Percentiles rank a stretch among this genome's conserved stretches.
These are phyloP conservation scores for Trichoderma brevicompactum DNA, from an alignment of 2,329 filamentous ascomycete species.

Conservation along the genomic window DNA sequence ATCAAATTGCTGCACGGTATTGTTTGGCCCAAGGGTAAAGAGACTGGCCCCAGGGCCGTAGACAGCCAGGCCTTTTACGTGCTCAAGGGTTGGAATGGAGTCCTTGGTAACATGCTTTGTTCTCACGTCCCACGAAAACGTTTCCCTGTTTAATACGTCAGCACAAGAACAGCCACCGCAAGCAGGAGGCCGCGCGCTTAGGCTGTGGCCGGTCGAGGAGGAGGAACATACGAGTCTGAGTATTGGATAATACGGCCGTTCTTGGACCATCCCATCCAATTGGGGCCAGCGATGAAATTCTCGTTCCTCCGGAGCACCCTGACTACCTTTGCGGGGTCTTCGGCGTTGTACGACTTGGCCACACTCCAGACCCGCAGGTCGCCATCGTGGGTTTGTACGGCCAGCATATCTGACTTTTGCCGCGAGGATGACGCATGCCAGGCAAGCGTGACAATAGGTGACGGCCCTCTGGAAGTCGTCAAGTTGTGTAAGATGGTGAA, in stretches of 20 bases:
- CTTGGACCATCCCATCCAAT: conserved; percentile 99
- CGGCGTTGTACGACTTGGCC: conserved; percentile 73
- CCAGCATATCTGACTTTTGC: conserved; percentile 97
- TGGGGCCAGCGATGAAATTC: conserved; percentile 72
- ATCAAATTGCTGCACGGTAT: conserved; percentile 94
- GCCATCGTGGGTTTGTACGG: conserved; percentile 87
- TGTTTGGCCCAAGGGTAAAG: conserved; percentile 86
- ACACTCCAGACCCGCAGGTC: conserved; percentile 97
- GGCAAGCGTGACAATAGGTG: conserved; percentile 81
- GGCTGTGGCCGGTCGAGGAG: conserved; percentile 32
- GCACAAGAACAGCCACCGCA: conserved; percentile 32
- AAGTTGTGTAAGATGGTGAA: conserved; percentile 95
- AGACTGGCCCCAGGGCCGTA: conserved; percentile 90
- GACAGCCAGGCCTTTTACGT: conserved; percentile 79
- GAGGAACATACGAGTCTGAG: conserved; percentile 75
- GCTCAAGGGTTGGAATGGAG: conserved; percentile 80
- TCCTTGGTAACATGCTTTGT: conserved; percentile 97
- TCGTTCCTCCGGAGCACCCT: conserved; percentile 82
- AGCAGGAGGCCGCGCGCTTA: conserved; percentile 54
- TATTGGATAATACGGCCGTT: conserved; percentile 95
- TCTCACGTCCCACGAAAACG: conserved; percentile 92
- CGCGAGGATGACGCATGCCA: conserved; percentile 97
- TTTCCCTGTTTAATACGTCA: conserved; percentile 66
- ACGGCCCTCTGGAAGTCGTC: conserved; percentile 80
- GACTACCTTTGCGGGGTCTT: conserved; percentile 84